Percentiles rank a stretch among this genome's conserved stretches.
Conservation (phyloP, 164 flowering plant species). For the Malania oleifera region DNA sequence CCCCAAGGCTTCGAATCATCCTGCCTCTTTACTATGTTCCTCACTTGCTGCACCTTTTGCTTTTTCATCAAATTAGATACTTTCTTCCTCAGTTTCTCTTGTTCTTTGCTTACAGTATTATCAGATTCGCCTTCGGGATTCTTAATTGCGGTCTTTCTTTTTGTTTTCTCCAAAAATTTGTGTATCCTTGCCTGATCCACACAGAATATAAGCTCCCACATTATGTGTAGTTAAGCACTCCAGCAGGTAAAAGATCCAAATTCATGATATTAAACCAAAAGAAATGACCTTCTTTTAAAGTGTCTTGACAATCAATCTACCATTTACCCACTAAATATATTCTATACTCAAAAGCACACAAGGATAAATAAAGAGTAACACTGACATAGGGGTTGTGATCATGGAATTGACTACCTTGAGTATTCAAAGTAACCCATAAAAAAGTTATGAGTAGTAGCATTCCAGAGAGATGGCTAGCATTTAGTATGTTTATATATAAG, state of each 20-base stretch:
- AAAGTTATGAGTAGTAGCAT: too few relatives aligned
- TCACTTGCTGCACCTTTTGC: slow-evolving; percentile 24
- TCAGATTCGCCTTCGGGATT: slow-evolving; percentile 20
- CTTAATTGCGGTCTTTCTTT: slow-evolving; percentile 23
- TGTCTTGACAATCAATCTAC: background rate
- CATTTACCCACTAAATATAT: background rate
- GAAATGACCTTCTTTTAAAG: too few relatives aligned
- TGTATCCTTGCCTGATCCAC: slow-evolving; percentile 24
- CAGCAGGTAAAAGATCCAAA: background rate
- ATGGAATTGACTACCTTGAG: too few relatives aligned
- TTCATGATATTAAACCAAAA: too few relatives aligned
- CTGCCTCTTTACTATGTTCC: slow-evolving; percentile 23
- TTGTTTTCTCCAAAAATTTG: slow-evolving; percentile 28
- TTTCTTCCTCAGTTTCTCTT: slow-evolving; percentile 29
- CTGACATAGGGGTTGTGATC: too few relatives aligned
- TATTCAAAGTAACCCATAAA: too few relatives aligned
- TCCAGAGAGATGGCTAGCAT: too few relatives aligned
- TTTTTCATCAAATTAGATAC: slow-evolving; percentile 29
- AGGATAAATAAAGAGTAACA: too few relatives aligned
- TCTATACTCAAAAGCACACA: too few relatives aligned
- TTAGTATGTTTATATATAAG: too few relatives aligned
- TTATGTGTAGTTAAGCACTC: background rate
- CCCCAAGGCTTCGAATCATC: slow-evolving; percentile 38
- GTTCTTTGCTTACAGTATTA: slow-evolving; percentile 13
- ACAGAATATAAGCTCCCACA: background rate